Evolutionary conservation across 352 stramenopile genomes (phyloP).

Genomic region (Pythium dissotocum): DNA sequence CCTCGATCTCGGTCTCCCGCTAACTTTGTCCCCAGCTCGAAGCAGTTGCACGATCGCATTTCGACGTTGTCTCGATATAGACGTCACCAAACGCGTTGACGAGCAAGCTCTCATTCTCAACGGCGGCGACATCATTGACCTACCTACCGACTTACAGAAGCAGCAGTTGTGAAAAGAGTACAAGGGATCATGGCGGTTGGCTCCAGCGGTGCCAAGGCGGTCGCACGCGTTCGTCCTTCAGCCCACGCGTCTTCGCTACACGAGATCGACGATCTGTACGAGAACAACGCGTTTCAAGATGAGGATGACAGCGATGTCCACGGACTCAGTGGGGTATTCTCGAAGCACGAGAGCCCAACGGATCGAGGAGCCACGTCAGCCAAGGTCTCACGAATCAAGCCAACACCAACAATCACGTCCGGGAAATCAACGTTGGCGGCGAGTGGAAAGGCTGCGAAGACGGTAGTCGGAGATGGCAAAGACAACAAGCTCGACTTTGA

Average conservation of each 20-base stretch:
- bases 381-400: conserved; percentile 5
- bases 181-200: conserved; percentile 16
- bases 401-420: background rate
- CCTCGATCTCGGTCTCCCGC: background rate
- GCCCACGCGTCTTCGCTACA: conserved; percentile 40
- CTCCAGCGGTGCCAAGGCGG: background rate
- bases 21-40: conserved; percentile 4
- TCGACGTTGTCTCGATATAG: conserved; percentile 7
- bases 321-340: background rate
- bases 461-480: background rate
- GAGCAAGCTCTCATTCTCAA: background rate
- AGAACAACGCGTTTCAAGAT: conserved; percentile 74
- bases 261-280: conserved; percentile 75
- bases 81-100: background rate
- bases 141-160: background rate
- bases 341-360: conserved; percentile 7
- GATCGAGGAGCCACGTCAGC: conserved; percentile 11
- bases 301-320: conserved; percentile 36
- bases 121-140: too few species aligned
- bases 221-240: conserved; percentile 10
- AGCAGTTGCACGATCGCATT: conserved; percentile 6
- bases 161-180: background rate
- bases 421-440: conserved; percentile 13
- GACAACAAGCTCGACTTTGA: conserved; percentile 62
- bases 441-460: background rate